Conservation (phyloP, 2,329 filamentous ascomycete genomes). For the Diplocarpon rosae region DNA sequence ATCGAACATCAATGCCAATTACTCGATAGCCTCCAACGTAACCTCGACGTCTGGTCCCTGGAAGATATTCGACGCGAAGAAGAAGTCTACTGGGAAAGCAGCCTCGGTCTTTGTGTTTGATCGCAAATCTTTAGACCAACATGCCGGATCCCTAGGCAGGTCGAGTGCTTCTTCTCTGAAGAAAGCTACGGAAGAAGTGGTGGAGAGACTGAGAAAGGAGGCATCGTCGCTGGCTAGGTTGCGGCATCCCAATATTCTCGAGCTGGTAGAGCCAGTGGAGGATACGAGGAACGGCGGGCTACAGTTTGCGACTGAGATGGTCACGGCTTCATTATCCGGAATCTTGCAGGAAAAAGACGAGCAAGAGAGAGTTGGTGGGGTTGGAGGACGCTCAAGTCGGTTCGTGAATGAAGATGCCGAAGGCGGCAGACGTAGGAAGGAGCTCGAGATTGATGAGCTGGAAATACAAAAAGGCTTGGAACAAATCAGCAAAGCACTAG, state of each 20-base stretch:
- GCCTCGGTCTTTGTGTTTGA: conserved; percentile 95
- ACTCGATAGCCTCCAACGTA: conserved; percentile 65
- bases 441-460: conserved; percentile 89
- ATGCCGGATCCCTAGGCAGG: conserved; percentile 48
- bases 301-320: conserved; percentile 89
- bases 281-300: conserved; percentile 84
- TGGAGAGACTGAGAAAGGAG: conserved; percentile 85
- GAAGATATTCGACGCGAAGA: conserved; percentile 97
- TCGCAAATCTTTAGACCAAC: conserved; percentile 68
- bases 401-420: conserved; percentile 73
- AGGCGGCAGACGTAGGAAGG: conserved; percentile 59
- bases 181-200: conserved; percentile 74
- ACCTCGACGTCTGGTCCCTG: conserved; percentile 81
- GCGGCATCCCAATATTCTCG: conserved; percentile 82
- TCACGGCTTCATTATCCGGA: conserved; percentile 78
- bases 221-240: conserved; percentile 79
- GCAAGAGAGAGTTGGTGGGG: conserved; percentile 60
- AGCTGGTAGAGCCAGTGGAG: conserved; percentile 89
- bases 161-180: conserved; percentile 61
- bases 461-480: conserved; percentile 95
- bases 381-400: conserved; percentile 61
- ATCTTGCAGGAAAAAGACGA: conserved; percentile 82
- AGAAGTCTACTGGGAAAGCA: conserved; percentile 82
- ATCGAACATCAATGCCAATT: conserved; percentile 86
- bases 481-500: conserved; percentile 85